Evolutionary conservation across 495 filamentous ascomycete species (phyloP), one percentile per base, ranked within the genome.

Genomic region (Hypoxylon lienhwacheense): DNA sequence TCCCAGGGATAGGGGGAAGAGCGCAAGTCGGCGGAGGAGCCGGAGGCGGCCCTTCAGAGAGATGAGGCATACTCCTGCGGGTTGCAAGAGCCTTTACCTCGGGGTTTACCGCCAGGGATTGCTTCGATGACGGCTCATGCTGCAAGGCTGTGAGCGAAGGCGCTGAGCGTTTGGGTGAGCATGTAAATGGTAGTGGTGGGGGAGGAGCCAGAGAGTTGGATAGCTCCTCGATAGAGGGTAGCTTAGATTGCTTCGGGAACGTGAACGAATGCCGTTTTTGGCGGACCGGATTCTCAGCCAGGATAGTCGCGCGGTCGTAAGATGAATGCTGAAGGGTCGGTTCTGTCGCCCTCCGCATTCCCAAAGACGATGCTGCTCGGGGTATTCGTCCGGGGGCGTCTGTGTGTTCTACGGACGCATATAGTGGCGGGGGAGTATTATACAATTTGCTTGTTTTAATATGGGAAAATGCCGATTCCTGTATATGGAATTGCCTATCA

Each of bases 11-110:
- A 4, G 84, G 81, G 5, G 84, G 85, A 3, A 87, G 73, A 0
- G 85, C 83, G 42, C 77, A 78, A 14, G 76, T 82, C 7, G 85
- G 85, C 11, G 85, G 85, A 8, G 85, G 85, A 10, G 76, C 80
- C 8, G 74, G 76, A 0, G 84, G 84, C 33, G 83, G 84, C 1
- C 82, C 82, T 7, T 80, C 72, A 1, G 68, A 69, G 22, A 86
- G 66, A 5, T 79, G 77, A 3, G 81, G 80, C 73, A 85, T 74
- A 60, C 82, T 85, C 53, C 78, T 78, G 24, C 81, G 74, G 20
- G 70, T 66, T 17, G 47, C 24, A 8, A 77, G 52, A 21, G 45
- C 25, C 35, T 74, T 71, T 5, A 59, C 44, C 19, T 64, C 26
- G 5, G 59, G 43, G 11, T 73, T 66, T 11, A 59, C 41, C 25